A percentile compares a stretch with the other conserved stretches of the same genome.
Evolutionary conservation across 345 rosid genomes (phyloP).

Genomic region (Diplotaxis tenuifolia): DNA sequence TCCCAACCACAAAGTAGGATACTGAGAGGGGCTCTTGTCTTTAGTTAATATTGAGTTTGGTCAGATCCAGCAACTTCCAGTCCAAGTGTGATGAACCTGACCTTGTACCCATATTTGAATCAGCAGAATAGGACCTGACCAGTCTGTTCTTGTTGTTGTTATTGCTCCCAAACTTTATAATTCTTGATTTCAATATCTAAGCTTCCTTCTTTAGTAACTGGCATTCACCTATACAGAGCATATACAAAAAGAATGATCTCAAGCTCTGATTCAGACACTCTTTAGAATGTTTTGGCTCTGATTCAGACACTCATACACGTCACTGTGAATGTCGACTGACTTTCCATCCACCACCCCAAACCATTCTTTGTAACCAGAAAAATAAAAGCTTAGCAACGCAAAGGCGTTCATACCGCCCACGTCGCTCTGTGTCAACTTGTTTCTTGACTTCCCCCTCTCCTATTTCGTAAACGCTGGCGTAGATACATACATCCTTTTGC

Average conservation of each 20-base stretch:
- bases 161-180: constrained; percentile 36
- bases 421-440: constrained; percentile 2
- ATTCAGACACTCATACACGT: too few relatives aligned
- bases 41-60: constrained; percentile 54
- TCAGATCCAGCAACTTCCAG: constrained; percentile 58
- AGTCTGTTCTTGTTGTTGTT: constrained; percentile 40
- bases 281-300: background rate
- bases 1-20: too few relatives aligned
- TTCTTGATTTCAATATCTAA: constrained; percentile 46
- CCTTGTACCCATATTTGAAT: constrained; percentile 35
- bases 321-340: too few relatives aligned
- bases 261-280: background rate
- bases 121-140: constrained; percentile 34
- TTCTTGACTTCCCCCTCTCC: constrained; percentile 1
- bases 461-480: constrained; percentile 7
- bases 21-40: too few relatives aligned
- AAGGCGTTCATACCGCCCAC: background rate
- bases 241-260: background rate
- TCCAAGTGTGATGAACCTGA: constrained; percentile 36
- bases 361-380: background rate
- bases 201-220: constrained; percentile 64
- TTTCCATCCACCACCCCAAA: too few relatives aligned
- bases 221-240: constrained; percentile 49
- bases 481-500: background rate
- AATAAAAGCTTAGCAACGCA: background rate